These are phyloP conservation scores for Pleurotus eryngii DNA, from an alignment of 768 basidiomycete species.

Conservation along the genomic window DNA sequence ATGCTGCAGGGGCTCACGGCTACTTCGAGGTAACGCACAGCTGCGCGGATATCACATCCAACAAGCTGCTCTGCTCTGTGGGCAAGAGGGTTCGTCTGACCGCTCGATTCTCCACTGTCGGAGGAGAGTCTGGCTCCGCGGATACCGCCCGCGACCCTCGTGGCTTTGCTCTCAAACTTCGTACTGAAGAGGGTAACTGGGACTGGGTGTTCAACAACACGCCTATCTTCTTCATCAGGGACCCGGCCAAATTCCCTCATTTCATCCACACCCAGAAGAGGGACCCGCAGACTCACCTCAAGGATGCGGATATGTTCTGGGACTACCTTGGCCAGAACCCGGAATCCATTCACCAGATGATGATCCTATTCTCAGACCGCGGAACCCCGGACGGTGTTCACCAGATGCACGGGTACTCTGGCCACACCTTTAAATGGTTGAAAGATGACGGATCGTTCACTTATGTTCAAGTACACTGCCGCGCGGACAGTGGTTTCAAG, in stretches of 20 bases:
- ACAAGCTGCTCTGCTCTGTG: slow-evolving; percentile 34
- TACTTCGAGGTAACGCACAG: slow-evolving; percentile 89
- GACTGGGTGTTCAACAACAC: slow-evolving; percentile 95
- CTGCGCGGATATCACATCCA: slow-evolving; percentile 77
- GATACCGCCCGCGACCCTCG: slow-evolving; percentile 93
- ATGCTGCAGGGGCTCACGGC: slow-evolving; percentile 91
- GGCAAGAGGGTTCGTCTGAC: slow-evolving; percentile 72
- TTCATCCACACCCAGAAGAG: slow-evolving; percentile 94
- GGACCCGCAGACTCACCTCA: slow-evolving; percentile 88
- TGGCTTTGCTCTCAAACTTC: slow-evolving; percentile 89
- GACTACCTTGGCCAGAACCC: slow-evolving; percentile 88
- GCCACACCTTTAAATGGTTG: slow-evolving; percentile 88
- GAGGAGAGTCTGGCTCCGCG: slow-evolving; percentile 83
- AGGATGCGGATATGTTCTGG: slow-evolving; percentile 86
- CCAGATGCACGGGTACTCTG: slow-evolving; percentile 88
- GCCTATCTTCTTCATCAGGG: slow-evolving; percentile 87
- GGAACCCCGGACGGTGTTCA: slow-evolving; percentile 90
- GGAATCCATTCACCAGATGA: slow-evolving; percentile 84
- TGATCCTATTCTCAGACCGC: slow-evolving; percentile 94
- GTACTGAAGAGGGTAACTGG: slow-evolving; percentile 87
- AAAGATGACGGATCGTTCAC: slow-evolving; percentile 81
- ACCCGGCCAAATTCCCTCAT: slow-evolving; percentile 88
- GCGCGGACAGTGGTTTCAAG: slow-evolving; percentile 79
- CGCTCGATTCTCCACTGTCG: slow-evolving; percentile 91
- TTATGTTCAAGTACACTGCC: slow-evolving; percentile 86